A percentile compares a stretch with the other conserved stretches of the same genome.
These are phyloP conservation scores for Nigrograna mackinnonii DNA, from an alignment of 2,329 filamentous ascomycete species.

Conservation along the genomic window DNA sequence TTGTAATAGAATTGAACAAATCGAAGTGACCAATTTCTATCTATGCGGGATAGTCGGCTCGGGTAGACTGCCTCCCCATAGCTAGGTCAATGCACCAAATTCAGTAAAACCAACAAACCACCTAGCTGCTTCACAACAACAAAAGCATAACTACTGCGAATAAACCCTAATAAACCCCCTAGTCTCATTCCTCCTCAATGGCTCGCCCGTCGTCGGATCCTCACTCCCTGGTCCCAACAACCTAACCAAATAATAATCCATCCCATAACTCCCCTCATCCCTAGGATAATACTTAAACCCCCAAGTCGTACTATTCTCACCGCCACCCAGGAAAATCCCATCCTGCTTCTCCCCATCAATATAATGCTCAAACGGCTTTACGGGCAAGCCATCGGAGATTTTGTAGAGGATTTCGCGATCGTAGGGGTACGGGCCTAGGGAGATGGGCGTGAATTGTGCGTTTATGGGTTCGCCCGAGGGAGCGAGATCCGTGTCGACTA, in stretches of 20 bases:
- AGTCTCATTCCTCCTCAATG: conserved; percentile 10
- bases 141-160: no score
- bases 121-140: no score
- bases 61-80: no score
- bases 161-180: conserved; percentile 5
- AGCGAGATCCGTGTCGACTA: conserved; percentile 12
- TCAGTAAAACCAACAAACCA: no score
- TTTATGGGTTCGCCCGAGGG: conserved; percentile 13
- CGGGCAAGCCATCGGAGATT: conserved; percentile 12
- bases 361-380: conserved; percentile 22
- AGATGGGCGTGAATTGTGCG: conserved; percentile 14
- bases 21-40: no score
- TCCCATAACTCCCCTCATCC: conserved; percentile 4
- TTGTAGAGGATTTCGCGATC: conserved; percentile 19
- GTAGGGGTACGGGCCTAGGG: conserved; percentile 15
- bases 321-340: conserved; percentile 21
- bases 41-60: no score
- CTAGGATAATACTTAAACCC: conserved; percentile 18
- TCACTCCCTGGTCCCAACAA: conserved; percentile 8
- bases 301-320: conserved; percentile 19
- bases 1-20: no score
- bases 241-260: conserved; percentile 17
- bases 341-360: conserved; percentile 19
- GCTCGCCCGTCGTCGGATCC: conserved; percentile 9
- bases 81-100: no score